Evolutionary conservation across 2,329 filamentous ascomycete genomes (phyloP), one percentile per base, ranked within the genome.

Genomic region (Fusarium sp.): DNA sequence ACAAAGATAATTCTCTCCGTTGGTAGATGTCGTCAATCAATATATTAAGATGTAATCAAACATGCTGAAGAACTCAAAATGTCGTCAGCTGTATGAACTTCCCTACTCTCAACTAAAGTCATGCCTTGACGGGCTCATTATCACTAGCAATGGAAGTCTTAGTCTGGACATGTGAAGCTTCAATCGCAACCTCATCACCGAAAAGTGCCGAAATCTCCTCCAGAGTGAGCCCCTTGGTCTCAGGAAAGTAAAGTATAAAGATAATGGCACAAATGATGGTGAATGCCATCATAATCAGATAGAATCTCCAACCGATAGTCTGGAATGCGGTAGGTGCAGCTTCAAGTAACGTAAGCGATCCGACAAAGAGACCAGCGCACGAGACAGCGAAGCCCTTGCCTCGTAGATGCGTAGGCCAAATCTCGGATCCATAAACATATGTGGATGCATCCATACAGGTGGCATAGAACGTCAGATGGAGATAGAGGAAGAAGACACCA

Each of bases 371-470:
- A n/a, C 49, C 49, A 4, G 55, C 49, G 16, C 40, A 59, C 4
- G 49, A 59, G 2, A 59, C 43, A 4, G 49, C 28, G 13, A 59
- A 59, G 1, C 49, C 49, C 7, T 59, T 55, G 0, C 49, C 55
- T 5, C 49, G 28, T 23, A 59, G 28, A 10, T 55, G 23, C 0
- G 55, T 59, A 3, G 49, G 49, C 49, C 49, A 59, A 5, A 59
- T 55, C 14, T 59, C 49, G n/a, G 49, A 59, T 5, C 55, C 40
- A 3, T 55, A 59, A 0, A 59, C 28, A 5, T 45, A 55, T 10
- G 55, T 59, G 3, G 49, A 55, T 5, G 49, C 55, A 55, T 59
- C 49, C 40, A 59, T 45, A 2, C 49, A 59, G 3, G 37, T 55
- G 5, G 55, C 28, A 21, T 59, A 59, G 11, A 55, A 45, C 0